Evolutionary conservation across 331 rosid genomes (phyloP), one percentile per base, ranked within the genome.

Genomic region (Stylosanthes scabra): DNA sequence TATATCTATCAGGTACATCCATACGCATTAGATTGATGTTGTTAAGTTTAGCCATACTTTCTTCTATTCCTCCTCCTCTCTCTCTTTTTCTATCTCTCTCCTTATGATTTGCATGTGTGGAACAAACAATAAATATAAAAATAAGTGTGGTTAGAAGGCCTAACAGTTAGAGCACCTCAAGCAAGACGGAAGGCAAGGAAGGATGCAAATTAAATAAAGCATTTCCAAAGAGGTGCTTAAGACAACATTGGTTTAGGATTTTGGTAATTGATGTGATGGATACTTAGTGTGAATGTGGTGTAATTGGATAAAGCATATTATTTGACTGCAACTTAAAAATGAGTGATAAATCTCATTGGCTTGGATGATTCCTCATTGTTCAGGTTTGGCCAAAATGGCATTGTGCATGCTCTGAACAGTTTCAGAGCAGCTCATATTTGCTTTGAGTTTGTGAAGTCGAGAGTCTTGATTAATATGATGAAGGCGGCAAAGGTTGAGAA

Each of bases 1-100:
- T 94, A 79, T 79, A 88, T 93, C 59, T 94, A 94, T 88, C 97
- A 91, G 97, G 98, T 94, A 77, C 6, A 31, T 31, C 37, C 37
- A 31, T 31, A 31, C 37, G n/a, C n/a, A 39, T 77, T 68, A 56
- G 59, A 70, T 51, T 63, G 16, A 9, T 56, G 66, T 45, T 57
- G 47, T 39, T 59, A 68, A 37, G 8, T 72, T 76, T 47, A 8
- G 54, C 40, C 40, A 68, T 81, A 40, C 56, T 46, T 61, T 68
- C 61, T 31, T 40, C 63, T 34, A 59, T 55, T 56, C 16, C 27
- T 20, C 25, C 25, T 20, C 25, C 25, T 20, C 25, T 20, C 25
- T 20, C 25, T 20, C 25, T 20, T 20, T 20, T 20, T 20, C 25
- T 20, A 20, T 20, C 25, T 20, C 25, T 20, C 25, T 20, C 25